Evolutionary conservation across 306 rosid genomes (phyloP).

Genomic region (Glycine tomentella): DNA sequence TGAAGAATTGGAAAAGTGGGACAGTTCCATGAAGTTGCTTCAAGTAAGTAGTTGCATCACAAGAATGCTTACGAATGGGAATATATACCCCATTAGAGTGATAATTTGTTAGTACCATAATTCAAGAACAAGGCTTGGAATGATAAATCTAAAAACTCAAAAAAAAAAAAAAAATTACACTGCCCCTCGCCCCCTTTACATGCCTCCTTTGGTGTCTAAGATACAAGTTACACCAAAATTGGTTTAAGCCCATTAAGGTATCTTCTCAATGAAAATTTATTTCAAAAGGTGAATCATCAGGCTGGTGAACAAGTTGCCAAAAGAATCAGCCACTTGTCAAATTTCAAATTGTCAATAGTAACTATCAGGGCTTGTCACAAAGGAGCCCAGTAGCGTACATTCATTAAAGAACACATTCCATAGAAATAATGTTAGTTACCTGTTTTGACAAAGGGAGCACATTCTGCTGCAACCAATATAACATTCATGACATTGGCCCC

Average conservation of each 20-base stretch:
- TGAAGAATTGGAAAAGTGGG: background rate
- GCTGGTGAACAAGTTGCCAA: too few relatives aligned
- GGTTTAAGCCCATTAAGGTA: background rate
- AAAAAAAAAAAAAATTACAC: background rate
- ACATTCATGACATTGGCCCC: slow-evolving; percentile 89
- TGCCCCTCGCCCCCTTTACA: background rate
- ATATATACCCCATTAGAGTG: slow-evolving; percentile 5
- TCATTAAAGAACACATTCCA: slow-evolving; percentile 26
- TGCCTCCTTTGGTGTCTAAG: background rate
- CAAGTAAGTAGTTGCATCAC: slow-evolving; percentile 29
- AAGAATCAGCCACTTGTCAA: too few relatives aligned
- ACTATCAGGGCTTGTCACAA: slow-evolving; percentile 14
- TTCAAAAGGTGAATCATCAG: background rate
- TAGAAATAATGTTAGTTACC: slow-evolving; percentile 57
- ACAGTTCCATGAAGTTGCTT: slow-evolving; percentile 1
- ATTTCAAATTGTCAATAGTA: background rate
- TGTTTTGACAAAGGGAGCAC: slow-evolving; percentile 94
- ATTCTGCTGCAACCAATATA: slow-evolving; percentile 86
- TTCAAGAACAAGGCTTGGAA: slow-evolving; percentile 30
- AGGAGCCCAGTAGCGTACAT: slow-evolving; percentile 11
- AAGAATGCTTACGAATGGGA: background rate
- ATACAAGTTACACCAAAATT: slow-evolving; percentile 17
- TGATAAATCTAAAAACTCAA: background rate
- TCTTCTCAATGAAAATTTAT: background rate
- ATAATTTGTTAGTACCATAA: slow-evolving; percentile 2